These are phyloP conservation scores for Friedmanniomyces simplex DNA, from an alignment of 495 filamentous ascomycete species.

Conservation along the genomic window DNA sequence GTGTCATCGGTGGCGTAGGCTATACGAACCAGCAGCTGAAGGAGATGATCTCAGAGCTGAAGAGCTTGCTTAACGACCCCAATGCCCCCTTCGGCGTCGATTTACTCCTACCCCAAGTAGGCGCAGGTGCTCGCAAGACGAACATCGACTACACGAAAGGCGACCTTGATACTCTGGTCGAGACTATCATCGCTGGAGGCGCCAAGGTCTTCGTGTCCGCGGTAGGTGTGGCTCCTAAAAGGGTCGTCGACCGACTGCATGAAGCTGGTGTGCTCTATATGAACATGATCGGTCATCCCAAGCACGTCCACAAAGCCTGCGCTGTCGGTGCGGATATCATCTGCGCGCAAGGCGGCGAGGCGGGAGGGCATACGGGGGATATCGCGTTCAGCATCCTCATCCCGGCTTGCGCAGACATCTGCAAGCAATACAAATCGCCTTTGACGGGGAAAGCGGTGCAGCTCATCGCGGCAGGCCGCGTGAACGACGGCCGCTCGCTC, in stretches of 20 bases:
- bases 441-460: conserved; percentile 33
- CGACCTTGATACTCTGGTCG: conserved; percentile 69
- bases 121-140: conserved; percentile 65
- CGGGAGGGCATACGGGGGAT: conserved; percentile 36
- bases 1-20: conserved; percentile 72
- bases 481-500: conserved; percentile 32
- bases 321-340: conserved; percentile 73
- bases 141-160: conserved; percentile 90
- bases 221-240: conserved; percentile 68
- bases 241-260: conserved; percentile 61
- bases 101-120: conserved; percentile 75
- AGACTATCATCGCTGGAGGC: conserved; percentile 64
- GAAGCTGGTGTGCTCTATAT: conserved; percentile 66
- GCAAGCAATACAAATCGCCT: conserved; percentile 33
- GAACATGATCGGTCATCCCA: conserved; percentile 95
- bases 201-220: conserved; percentile 72
- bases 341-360: conserved; percentile 43
- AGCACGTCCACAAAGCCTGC: conserved; percentile 74
- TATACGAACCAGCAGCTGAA: conserved; percentile 74
- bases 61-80: conserved; percentile 51
- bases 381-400: conserved; percentile 35
- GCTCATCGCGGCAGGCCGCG: conserved; percentile 36
- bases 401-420: conserved; percentile 34
- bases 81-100: conserved; percentile 76
- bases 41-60: conserved; percentile 71